phyloP scores from a whole-genome alignment of 2,329 filamentous ascomycete species.

The Dryadomyces quercus-mongolicae region DNA sequence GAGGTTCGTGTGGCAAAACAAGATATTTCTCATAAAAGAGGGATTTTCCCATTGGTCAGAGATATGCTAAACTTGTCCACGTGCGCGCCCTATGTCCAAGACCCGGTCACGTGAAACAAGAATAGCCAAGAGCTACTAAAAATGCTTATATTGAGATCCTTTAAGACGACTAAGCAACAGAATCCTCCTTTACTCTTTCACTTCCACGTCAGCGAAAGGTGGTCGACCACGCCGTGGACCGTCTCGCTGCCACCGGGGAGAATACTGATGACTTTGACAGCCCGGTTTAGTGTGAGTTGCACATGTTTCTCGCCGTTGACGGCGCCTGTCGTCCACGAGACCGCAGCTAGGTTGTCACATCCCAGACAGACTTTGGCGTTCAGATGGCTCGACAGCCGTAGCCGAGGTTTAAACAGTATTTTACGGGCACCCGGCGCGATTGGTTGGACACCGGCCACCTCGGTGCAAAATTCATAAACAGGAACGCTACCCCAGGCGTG shows the following conservation, averaged over 20 bases:
- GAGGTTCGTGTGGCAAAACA: background rate
- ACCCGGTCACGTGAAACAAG: too few relatives aligned
- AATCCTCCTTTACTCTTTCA: too few relatives aligned
- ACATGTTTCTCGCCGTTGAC: background rate
- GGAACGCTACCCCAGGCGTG: conserved; percentile 31
- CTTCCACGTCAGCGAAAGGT: background rate
- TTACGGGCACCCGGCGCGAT: conserved; percentile 11
- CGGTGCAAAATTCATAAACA: conserved; percentile 27
- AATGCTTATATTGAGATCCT: background rate
- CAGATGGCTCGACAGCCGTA: conserved; percentile 14
- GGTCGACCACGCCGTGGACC: background rate
- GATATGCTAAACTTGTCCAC: background rate
- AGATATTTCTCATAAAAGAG: background rate
- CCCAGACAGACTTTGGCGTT: conserved; percentile 17
- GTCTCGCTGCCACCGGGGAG: background rate
- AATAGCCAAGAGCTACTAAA: too few relatives aligned
- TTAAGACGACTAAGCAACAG: background rate
- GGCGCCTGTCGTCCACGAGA: conserved; percentile 11
- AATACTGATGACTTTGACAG: background rate
- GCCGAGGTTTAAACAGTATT: conserved; percentile 17
- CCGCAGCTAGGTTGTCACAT: conserved; percentile 13
- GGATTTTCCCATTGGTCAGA: background rate
- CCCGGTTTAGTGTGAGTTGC: background rate
- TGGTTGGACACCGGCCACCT: conserved; percentile 17
- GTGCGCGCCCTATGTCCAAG: background rate